Conservation (phyloP, 129 eudicot species). For the Gnaphalium uliginosum region DNA sequence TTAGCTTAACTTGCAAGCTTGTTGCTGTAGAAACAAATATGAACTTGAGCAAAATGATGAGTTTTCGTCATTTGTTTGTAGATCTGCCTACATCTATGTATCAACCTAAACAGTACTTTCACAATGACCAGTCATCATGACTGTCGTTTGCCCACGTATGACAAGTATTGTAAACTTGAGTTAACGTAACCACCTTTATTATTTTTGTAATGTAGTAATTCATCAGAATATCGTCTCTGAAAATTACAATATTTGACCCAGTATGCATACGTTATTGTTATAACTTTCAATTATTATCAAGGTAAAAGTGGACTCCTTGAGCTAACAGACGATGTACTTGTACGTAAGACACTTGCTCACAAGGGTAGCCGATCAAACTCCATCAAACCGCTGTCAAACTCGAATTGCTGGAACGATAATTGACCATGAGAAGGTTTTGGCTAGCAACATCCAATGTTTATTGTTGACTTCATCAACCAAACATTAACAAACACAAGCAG, state of each 20-base stretch:
- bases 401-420: background rate
- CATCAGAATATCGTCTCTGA: too few relatives aligned
- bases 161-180: background rate
- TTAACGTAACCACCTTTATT: background rate
- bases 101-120: background rate
- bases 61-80: background rate
- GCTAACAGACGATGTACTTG: background rate
- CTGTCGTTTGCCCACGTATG: background rate
- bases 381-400: background rate
- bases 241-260: too few relatives aligned
- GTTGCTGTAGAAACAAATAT: background rate
- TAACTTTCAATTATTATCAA: too few relatives aligned
- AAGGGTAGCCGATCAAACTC: background rate
- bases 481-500: background rate
- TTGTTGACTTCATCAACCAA: background rate
- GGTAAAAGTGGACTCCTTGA: too few relatives aligned
- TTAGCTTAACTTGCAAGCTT: background rate
- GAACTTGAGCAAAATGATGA: background rate
- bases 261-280: too few relatives aligned
- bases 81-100: background rate
- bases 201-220: too few relatives aligned
- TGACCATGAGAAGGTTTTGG: background rate
- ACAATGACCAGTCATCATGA: background rate
- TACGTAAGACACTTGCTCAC: background rate
- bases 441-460: background rate